A percentile compares a stretch with the other conserved stretches of the same genome.
phyloP scores from a whole-genome alignment of 2,329 filamentous ascomycete species.

The Neofusicoccum kwambonambiense region DNA sequence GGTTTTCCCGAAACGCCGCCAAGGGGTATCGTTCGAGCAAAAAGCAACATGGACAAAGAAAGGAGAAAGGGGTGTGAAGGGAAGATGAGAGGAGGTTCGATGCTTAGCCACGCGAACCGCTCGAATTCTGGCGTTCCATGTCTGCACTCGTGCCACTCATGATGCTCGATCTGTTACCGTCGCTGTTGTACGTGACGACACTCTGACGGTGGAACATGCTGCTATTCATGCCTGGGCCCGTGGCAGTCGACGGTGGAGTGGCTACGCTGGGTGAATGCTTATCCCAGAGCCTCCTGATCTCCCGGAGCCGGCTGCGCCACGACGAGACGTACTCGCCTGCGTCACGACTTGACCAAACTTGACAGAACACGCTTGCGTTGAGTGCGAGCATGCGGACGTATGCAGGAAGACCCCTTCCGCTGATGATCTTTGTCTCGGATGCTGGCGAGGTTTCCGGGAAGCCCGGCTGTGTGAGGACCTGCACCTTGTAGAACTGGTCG shows the following conservation, averaged over 20 bases:
- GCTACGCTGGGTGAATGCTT: slow-evolving; percentile 44
- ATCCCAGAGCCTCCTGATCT: slow-evolving; percentile 80
- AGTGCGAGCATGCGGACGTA: slow-evolving; percentile 88
- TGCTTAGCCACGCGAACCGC: slow-evolving; percentile 8
- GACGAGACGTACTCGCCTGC: slow-evolving; percentile 82
- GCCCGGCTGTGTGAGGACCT: slow-evolving; percentile 81
- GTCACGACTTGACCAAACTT: slow-evolving; percentile 79
- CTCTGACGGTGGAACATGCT: slow-evolving; percentile 36
- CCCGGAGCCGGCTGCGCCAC: slow-evolving; percentile 82
- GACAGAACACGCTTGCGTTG: slow-evolving; percentile 89
- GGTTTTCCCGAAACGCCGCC: slow-evolving; percentile 9
- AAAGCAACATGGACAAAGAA: slow-evolving; percentile 4
- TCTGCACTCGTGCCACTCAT: slow-evolving; percentile 27
- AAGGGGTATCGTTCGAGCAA: slow-evolving; percentile 15
- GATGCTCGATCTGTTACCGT: slow-evolving; percentile 38
- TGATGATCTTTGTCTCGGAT: slow-evolving; percentile 84
- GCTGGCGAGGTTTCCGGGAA: slow-evolving; percentile 92
- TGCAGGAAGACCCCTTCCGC: slow-evolving; percentile 73
- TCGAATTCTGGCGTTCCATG: slow-evolving; percentile 19
- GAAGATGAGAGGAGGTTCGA: not conserved
- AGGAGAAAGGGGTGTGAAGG: not conserved
- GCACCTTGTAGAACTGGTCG: slow-evolving; percentile 76
- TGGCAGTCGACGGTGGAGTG: slow-evolving; percentile 27
- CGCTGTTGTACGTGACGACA: slow-evolving; percentile 35
- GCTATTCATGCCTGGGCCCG: slow-evolving; percentile 30